Percentiles rank a stretch among this genome's conserved stretches.
phyloP scores from a whole-genome alignment of 1,139 yeast genomes.

The Kodamaea ohmeri region DNA sequence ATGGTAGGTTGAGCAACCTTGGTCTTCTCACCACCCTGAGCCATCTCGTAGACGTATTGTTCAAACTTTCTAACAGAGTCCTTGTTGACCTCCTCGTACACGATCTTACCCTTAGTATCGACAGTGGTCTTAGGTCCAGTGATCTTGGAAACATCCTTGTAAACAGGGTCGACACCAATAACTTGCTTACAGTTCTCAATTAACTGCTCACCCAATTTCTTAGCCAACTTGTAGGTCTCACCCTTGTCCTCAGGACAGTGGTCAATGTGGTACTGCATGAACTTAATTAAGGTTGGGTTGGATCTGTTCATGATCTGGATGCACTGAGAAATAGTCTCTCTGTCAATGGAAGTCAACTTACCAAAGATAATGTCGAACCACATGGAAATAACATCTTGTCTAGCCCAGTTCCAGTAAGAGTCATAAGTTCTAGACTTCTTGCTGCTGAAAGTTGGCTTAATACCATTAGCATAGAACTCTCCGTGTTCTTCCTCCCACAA shows the following conservation, averaged over 20 bases:
- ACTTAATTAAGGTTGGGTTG: conserved; percentile 87
- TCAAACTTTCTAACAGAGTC: conserved; percentile 92
- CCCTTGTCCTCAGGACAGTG: conserved; percentile 89
- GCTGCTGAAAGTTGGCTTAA: conserved; percentile 84
- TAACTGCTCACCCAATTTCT: conserved; percentile 85
- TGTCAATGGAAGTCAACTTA: conserved; percentile 80
- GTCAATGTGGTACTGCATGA: conserved; percentile 96
- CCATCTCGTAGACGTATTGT: conserved; percentile 95
- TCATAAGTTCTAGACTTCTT: conserved; percentile 94
- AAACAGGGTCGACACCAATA: conserved; percentile 77
- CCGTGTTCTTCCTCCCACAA: conserved; percentile 94
- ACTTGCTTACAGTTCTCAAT: conserved; percentile 95
- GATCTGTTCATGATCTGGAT: conserved; percentile 97
- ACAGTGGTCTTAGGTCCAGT: conserved; percentile 92
- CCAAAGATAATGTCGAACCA: conserved; percentile 96
- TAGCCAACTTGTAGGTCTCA: conserved; percentile 84
- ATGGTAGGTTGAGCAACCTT: conserved; percentile 67
- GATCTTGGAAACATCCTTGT: conserved; percentile 90
- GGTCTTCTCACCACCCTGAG: conserved; percentile 88
- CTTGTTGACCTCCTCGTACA: conserved; percentile 81
- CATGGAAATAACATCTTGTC: conserved; percentile 93
- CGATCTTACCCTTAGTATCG: conserved; percentile 83
- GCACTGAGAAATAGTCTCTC: conserved; percentile 95
- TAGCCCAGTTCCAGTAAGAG: conserved; percentile 99
- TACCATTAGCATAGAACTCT: conserved; percentile 89